Conservation (phyloP, 306 rosid species). For the Cucumis cinereus region DNA sequence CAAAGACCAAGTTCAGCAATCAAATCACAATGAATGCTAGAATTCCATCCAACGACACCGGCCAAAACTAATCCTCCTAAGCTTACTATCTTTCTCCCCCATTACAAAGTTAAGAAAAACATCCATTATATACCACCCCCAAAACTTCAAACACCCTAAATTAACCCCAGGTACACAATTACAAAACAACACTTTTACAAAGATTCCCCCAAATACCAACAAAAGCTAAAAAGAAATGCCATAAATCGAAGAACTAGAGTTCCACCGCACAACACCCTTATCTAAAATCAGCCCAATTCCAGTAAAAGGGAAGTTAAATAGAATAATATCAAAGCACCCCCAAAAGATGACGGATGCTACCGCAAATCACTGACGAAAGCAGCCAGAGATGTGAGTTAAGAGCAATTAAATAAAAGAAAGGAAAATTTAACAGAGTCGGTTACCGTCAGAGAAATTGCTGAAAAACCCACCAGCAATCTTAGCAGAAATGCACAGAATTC, state of each 20-base stretch:
- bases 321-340: not conserved
- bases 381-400: not conserved
- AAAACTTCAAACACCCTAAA: not conserved
- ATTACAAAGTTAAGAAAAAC: not conserved
- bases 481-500: not conserved
- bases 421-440: not conserved
- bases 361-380: not conserved
- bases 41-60: conserved; percentile 12
- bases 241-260: not conserved
- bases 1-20: conserved; percentile 6
- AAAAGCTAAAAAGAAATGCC: not conserved
- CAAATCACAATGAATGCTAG: conserved; percentile 1
- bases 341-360: not conserved
- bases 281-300: not conserved
- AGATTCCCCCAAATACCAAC: not conserved
- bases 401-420: not conserved
- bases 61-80: conserved; percentile 1
- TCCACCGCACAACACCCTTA: conserved; percentile 1
- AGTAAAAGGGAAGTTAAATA: not conserved
- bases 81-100: conserved; percentile 7
- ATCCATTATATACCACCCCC: conserved; percentile 1
- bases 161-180: not conserved
- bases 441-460: not conserved
- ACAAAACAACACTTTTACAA: not conserved
- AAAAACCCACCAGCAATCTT: not conserved